Base-by-base conservation (phyloP, 2,329 filamentous ascomycete species). In the Aspergillus piperis region DNA sequence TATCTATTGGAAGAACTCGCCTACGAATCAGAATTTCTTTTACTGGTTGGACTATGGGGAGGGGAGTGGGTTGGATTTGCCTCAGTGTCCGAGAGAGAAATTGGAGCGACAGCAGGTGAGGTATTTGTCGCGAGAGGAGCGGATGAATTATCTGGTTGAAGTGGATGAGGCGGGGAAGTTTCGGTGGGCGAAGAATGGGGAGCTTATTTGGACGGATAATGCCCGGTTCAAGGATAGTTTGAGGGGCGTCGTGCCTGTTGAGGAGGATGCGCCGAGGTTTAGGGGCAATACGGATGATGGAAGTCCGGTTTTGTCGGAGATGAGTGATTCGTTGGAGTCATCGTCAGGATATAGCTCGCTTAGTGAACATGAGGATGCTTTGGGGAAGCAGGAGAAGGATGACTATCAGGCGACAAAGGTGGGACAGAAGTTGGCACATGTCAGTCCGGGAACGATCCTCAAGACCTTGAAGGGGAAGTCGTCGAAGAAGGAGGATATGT, bases 11-110 rank as follows among this genome's bases (percentile, higher is more conserved):
- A 92, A 92, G 74, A 86, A 84, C 62, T 81, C 86, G 1, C 81
- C 90, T 27, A 94, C 91, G 0, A 85, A 87, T 4, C 89, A 96
- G 73, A 96, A 95, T 71, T 97, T 93, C 82, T 96, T 96, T 74
- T 94, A 92, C 77, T 96, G 93, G 92, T 81, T 96, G 1, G 93
- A 97, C 72, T 82, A 90, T 60, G 93, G 93, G 5, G 88, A 88
- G 52, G 93, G 93, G 0, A 86, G 81, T 66, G 75, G 84, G 41
- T 72, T 95, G 47, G 89, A 94, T 64, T 79, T 94, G 11, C 83
- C 86, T 3, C 83, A 85, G 0, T 92, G 92, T 64, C 88, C 91
- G 1, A 83, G 93, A 38, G 88, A 90, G 61, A 82, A 86, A 13
- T 80, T 96, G 6, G 90, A 95, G 54, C 83, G 85, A 23, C 91